Evolutionary conservation across 2,329 filamentous ascomycete species (phyloP).

Genomic region (Geoglossum cookeanum): DNA sequence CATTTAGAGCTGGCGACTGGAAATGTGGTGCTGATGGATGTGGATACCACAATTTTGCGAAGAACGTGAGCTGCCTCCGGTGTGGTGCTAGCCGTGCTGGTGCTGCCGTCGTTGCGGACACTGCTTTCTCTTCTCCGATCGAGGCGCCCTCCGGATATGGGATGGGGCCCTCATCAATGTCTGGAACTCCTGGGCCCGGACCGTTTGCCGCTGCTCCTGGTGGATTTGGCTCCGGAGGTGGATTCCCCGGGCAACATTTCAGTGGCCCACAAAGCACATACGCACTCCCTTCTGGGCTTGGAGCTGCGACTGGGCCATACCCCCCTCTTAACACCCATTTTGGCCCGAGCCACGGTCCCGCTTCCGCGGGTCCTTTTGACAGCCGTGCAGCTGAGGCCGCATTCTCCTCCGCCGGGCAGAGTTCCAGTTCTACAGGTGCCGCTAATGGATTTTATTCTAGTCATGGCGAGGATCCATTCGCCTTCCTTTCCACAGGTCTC

Average conservation of each 20-base stretch:
- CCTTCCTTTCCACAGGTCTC: slow-evolving; percentile 59
- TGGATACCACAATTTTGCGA: slow-evolving; percentile 97
- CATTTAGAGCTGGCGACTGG: slow-evolving; percentile 97
- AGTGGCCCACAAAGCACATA: slow-evolving; percentile 78
- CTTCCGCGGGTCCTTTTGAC: slow-evolving; percentile 75
- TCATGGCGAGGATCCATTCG: slow-evolving; percentile 55
- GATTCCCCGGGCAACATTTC: slow-evolving; percentile 56
- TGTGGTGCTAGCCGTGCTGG: slow-evolving; percentile 89
- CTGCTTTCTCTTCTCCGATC: slow-evolving; percentile 79
- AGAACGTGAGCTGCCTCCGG: slow-evolving; percentile 94
- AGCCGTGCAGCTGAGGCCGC: slow-evolving; percentile 86
- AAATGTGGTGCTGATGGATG: slow-evolving; percentile 96
- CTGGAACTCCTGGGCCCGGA: slow-evolving; percentile 56
- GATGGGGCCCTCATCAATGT: slow-evolving; percentile 78
- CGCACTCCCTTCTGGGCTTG: slow-evolving; percentile 68
- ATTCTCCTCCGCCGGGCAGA: slow-evolving; percentile 76
- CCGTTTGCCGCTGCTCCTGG: slow-evolving; percentile 52
- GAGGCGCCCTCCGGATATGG: slow-evolving; percentile 65
- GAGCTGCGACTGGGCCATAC: slow-evolving; percentile 60
- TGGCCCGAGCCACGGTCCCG: slow-evolving; percentile 55
- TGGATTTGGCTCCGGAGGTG: slow-evolving; percentile 40
- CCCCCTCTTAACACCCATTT: slow-evolving; percentile 69
- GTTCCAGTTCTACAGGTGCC: slow-evolving; percentile 55
- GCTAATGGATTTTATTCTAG: slow-evolving; percentile 52
- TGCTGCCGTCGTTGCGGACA: slow-evolving; percentile 86